phyloP scores from a whole-genome alignment of 495 filamentous ascomycete species.

The Aspergillus incahuasiensis region DNA sequence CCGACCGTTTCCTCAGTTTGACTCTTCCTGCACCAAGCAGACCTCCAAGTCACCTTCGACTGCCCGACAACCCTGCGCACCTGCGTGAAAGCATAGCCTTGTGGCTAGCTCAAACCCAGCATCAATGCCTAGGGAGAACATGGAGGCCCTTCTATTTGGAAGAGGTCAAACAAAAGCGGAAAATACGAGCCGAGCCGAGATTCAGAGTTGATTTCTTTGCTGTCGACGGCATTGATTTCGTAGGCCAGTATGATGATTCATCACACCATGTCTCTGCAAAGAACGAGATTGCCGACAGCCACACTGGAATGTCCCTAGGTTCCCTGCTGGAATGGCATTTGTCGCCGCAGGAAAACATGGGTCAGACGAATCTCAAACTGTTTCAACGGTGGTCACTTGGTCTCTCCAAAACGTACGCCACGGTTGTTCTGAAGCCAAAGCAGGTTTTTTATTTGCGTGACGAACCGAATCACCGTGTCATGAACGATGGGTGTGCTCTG shows the following conservation, averaged over 20 bases:
- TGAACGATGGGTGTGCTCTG: constrained; percentile 79
- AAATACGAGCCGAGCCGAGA: constrained; percentile 23
- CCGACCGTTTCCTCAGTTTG: constrained; percentile 43
- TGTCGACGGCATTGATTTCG: constrained; percentile 43
- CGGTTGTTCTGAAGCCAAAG: constrained; percentile 37
- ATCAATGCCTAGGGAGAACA: constrained; percentile 37
- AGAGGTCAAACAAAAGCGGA: constrained; percentile 35
- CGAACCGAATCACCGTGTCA: constrained; percentile 40
- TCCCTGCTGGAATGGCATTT: constrained; percentile 52
- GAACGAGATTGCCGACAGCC: constrained; percentile 21
- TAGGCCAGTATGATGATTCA: constrained; percentile 2
- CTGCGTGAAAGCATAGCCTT: constrained; percentile 33
- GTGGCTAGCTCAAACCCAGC: constrained; percentile 41
- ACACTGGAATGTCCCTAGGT: constrained; percentile 35
- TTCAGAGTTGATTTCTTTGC: constrained; percentile 53
- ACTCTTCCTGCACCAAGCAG: constrained; percentile 34
- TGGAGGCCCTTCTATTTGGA: constrained; percentile 49
- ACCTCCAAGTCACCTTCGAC: constrained; percentile 33
- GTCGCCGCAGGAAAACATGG: constrained; percentile 31
- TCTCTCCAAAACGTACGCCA: constrained; percentile 44
- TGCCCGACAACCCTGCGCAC: constrained; percentile 19
- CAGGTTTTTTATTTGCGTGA: constrained; percentile 38
- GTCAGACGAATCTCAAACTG: constrained; percentile 47
- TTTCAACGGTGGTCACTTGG: constrained; percentile 46
- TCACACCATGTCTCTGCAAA: constrained; percentile 18